These are phyloP conservation scores for Castanospermum australe DNA, from an alignment of 306 rosid genomes.

Conservation along the genomic window DNA sequence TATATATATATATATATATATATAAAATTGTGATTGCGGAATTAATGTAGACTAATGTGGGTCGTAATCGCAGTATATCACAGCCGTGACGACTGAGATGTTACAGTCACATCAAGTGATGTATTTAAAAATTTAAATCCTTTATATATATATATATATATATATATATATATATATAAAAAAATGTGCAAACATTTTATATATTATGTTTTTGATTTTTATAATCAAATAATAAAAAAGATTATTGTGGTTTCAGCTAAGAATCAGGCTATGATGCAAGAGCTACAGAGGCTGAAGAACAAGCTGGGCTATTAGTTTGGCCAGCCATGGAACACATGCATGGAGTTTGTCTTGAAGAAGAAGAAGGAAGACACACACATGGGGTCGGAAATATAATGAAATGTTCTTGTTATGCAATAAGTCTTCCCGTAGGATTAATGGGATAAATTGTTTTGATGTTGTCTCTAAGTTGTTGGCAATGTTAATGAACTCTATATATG, in stretches of 20 bases:
- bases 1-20: too few species aligned
- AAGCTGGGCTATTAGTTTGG: not conserved
- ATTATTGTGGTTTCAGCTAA: not conserved
- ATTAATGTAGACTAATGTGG: too few species aligned
- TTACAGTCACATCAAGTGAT: too few species aligned
- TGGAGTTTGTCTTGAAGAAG: not conserved
- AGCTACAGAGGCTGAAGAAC: not conserved
- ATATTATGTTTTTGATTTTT: not conserved
- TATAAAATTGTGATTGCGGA: too few species aligned
- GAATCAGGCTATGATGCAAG: not conserved
- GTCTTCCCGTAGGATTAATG: not conserved
- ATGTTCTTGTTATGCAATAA: not conserved
- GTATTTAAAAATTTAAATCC: too few species aligned
- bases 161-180: too few species aligned
- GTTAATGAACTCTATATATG: not conserved
- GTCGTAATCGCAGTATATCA: too few species aligned
- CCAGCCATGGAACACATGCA: not conserved
- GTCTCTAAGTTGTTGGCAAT: not conserved
- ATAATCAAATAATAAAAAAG: not conserved
- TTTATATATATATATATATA: too few species aligned
- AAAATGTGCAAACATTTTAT: not conserved
- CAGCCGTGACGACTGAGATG: too few species aligned
- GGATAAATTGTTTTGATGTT: not conserved
- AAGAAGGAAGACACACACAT: not conserved
- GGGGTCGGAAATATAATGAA: too few species aligned